phyloP scores from a whole-genome alignment of 108 stramenopile genomes.

The Skeletonema potamos region DNA sequence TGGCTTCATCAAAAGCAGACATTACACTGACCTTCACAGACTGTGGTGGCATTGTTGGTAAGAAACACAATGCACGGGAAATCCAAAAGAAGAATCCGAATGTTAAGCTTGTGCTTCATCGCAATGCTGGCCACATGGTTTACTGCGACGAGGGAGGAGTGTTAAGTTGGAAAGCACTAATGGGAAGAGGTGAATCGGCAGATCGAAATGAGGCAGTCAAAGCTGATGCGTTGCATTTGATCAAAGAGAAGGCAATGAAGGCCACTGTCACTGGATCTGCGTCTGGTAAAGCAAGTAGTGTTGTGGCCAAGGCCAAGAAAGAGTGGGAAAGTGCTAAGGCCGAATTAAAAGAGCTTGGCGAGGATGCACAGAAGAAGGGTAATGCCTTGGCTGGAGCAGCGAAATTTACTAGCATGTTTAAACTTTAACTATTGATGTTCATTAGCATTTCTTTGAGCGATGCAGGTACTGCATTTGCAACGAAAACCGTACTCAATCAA shows the following conservation, averaged over 20 bases:
- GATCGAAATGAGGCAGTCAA: slow-evolving; percentile 28
- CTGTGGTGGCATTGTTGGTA: slow-evolving; percentile 13
- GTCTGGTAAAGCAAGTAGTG: background rate
- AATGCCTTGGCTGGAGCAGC: slow-evolving; percentile 11
- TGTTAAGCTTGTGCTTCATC: slow-evolving; percentile 22
- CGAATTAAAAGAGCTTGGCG: slow-evolving; percentile 14
- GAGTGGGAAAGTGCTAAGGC: background rate
- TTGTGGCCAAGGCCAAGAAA: slow-evolving; percentile 11
- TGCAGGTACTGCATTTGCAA: slow-evolving; percentile 8
- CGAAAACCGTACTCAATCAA: slow-evolving; percentile 29
- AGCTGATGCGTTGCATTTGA: slow-evolving; percentile 22
- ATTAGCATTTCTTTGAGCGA: background rate
- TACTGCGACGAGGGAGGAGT: slow-evolving; percentile 32
- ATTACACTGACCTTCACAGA: slow-evolving; percentile 34
- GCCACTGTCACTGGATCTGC: slow-evolving; percentile 4
- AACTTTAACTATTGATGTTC: background rate
- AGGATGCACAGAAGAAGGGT: slow-evolving; percentile 9
- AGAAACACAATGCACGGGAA: slow-evolving; percentile 23
- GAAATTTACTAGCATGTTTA: slow-evolving; percentile 5
- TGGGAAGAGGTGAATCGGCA: slow-evolving; percentile 12
- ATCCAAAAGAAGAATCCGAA: slow-evolving; percentile 37
- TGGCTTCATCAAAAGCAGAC: slow-evolving; percentile 23
- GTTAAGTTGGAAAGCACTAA: slow-evolving; percentile 26
- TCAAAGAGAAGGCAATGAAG: slow-evolving; percentile 20
- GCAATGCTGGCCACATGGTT: slow-evolving; percentile 31